Percentiles rank a stretch among this genome's conserved stretches.
Evolutionary conservation across 208 protist genomes (phyloP).

Genomic region (Crithidia brevicula): DNA sequence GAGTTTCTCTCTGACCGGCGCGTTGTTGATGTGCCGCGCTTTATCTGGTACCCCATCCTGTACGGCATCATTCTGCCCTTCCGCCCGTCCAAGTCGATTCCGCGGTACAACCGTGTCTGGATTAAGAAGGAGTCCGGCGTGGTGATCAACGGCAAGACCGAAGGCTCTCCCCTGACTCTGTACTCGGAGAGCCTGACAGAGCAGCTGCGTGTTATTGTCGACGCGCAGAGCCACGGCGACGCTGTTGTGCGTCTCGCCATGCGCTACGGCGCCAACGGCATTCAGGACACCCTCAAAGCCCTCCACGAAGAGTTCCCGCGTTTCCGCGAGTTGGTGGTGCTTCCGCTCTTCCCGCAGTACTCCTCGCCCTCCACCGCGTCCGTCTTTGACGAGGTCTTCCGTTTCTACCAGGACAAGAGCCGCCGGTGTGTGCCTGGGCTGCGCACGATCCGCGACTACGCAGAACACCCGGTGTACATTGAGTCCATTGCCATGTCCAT

Average conservation of each 20-base stretch:
- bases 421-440: conserved; percentile 32
- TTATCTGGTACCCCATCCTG: conserved; percentile 41
- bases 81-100: conserved; percentile 17
- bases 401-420: conserved; percentile 21
- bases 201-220: background rate
- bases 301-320: conserved; percentile 22
- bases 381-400: conserved; percentile 51
- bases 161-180: conserved; percentile 7
- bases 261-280: conserved; percentile 31
- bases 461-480: conserved; percentile 41
- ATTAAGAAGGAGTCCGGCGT: conserved; percentile 15
- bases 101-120: conserved; percentile 42
- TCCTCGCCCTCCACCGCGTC: conserved; percentile 34
- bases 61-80: conserved; percentile 54
- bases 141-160: conserved; percentile 10
- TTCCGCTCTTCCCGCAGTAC: conserved; percentile 63
- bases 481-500: conserved; percentile 20
- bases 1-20: conserved; percentile 43
- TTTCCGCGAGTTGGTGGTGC: conserved; percentile 30
- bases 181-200: conserved; percentile 8
- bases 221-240: background rate
- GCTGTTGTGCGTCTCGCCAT: conserved; percentile 30
- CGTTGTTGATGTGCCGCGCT: conserved; percentile 39
- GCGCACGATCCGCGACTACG: conserved; percentile 47
- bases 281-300: conserved; percentile 11